A percentile compares a stretch with the other conserved stretches of the same genome.
phyloP scores from a whole-genome alignment of 129 eudicot genomes.

The Saussurea involucrata region DNA sequence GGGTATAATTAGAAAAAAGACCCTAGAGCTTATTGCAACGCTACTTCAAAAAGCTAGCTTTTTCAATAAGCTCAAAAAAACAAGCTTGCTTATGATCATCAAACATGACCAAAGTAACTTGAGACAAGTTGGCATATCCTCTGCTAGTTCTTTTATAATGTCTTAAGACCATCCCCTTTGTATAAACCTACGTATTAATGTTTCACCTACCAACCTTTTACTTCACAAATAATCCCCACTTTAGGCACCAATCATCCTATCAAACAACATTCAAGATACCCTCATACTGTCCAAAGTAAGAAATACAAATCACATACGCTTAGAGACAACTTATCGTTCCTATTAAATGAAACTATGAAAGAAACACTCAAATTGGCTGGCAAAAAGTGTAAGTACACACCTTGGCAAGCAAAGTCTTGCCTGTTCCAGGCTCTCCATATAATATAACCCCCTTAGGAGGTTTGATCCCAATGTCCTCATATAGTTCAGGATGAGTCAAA shows the following conservation, averaged over 20 bases:
- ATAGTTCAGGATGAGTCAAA: conserved; percentile 90
- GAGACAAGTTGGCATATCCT: not conserved
- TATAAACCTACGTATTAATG: not conserved
- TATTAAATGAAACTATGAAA: not conserved
- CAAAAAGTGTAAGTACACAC: conserved; percentile 34
- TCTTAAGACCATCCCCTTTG: not conserved
- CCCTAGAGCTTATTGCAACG: not conserved
- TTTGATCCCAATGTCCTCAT: conserved; percentile 96
- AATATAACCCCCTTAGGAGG: conserved; percentile 98
- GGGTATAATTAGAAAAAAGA: not conserved
- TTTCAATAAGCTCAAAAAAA: not conserved
- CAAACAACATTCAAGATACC: not conserved
- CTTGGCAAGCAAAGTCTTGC: conserved; percentile 97
- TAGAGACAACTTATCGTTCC: not conserved
- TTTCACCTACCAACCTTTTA: not conserved
- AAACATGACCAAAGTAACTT: not conserved
- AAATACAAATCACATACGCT: not conserved
- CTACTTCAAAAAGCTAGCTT: not conserved
- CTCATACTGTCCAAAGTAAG: not conserved
- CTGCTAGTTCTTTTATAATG: not conserved
- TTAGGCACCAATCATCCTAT: not conserved
- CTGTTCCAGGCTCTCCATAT: conserved; percentile 99
- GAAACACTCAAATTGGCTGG: not conserved
- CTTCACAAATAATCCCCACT: not conserved
- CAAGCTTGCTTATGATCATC: not conserved